Base-by-base conservation (phyloP, 2,329 filamentous ascomycete genomes). In the Diaporthe sp. region DNA sequence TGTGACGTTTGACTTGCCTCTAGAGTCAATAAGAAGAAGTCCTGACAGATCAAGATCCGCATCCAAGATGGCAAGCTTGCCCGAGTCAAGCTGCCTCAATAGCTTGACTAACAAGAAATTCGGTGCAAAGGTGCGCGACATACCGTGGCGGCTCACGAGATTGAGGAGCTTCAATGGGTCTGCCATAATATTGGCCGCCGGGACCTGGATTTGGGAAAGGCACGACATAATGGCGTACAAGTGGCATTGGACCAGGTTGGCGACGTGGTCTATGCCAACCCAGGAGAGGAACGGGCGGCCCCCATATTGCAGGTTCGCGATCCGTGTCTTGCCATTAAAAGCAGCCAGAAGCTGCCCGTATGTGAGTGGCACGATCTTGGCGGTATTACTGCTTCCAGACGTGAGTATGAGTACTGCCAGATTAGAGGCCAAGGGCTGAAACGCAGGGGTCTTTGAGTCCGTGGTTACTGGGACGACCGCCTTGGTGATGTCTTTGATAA, bases 211-310 rank as follows among this genome's bases (percentile, higher is more conserved):
- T 76, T 90, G 88, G 58, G 84, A 79, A 0, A 81, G 79, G 9
- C 82, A 82, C 2, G 83, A 75, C 37, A 75, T 81, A 59, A 89
- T 77, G 1, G 88, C 86, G 19, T 85, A 84, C 0, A 91, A 78
- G 76, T 91, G 89, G 22, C 87, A 85, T 69, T 91, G 87, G 1
- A 83, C 80, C 4, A 92, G 79, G 73, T 81, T 85, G 0, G 86
- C 89, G 13, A 90, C 88, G 73, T 91, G 89, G 75, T 91, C 88
- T 10, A 90, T 79, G 0, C 83, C 83, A 19, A 88, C 84, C 87
- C 87, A 89, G 74, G 85, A 87, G 5, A 89, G 77, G 50, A 86
- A 84, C 0, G 83, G 77, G 12, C 81, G 75, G 12, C 81, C 79
- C 4, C 75, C 65, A 0, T 79, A 78, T 2, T 80, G 80, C 12